phyloP scores from a whole-genome alignment of 2,329 filamentous ascomycete genomes.

The Diaporthe velutina region DNA sequence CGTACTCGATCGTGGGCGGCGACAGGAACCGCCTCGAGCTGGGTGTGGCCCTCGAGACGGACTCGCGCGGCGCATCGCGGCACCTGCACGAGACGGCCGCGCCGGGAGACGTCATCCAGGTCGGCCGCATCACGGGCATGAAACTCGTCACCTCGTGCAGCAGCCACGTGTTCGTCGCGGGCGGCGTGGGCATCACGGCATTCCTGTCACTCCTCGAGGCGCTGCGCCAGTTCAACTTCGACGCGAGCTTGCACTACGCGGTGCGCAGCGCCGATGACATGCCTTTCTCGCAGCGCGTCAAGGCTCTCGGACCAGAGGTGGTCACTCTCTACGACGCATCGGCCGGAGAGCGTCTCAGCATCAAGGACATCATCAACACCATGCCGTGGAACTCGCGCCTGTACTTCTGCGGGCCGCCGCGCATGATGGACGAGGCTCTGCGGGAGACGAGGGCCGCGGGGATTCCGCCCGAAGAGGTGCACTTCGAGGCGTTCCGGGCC shows the following conservation, averaged over 20 bases:
- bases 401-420: slow-evolving; percentile 71
- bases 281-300: slow-evolving; percentile 65
- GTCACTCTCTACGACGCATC: slow-evolving; percentile 67
- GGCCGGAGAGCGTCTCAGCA: slow-evolving; percentile 64
- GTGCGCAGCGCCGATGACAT: slow-evolving; percentile 65
- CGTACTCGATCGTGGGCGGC: slow-evolving; percentile 72
- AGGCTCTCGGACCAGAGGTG: slow-evolving; percentile 52
- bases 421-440: slow-evolving; percentile 67
- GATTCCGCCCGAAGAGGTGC: slow-evolving; percentile 64
- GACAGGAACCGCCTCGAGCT: slow-evolving; percentile 65
- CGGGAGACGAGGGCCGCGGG: slow-evolving; percentile 55
- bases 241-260: slow-evolving; percentile 70
- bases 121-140: slow-evolving; percentile 66
- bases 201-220: slow-evolving; percentile 65
- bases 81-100: slow-evolving; percentile 66
- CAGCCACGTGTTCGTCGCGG: slow-evolving; percentile 73
- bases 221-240: slow-evolving; percentile 60
- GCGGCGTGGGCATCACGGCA: slow-evolving; percentile 76
- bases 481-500: slow-evolving; percentile 71
- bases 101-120: slow-evolving; percentile 63
- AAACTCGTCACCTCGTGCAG: slow-evolving; percentile 61
- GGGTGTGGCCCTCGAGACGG: slow-evolving; percentile 67
- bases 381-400: slow-evolving; percentile 68
- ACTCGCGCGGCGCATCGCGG: slow-evolving; percentile 71
- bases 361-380: slow-evolving; percentile 58